phyloP scores from a whole-genome alignment of 495 filamentous ascomycete species.

The Friedmanniomyces endolithicus region DNA sequence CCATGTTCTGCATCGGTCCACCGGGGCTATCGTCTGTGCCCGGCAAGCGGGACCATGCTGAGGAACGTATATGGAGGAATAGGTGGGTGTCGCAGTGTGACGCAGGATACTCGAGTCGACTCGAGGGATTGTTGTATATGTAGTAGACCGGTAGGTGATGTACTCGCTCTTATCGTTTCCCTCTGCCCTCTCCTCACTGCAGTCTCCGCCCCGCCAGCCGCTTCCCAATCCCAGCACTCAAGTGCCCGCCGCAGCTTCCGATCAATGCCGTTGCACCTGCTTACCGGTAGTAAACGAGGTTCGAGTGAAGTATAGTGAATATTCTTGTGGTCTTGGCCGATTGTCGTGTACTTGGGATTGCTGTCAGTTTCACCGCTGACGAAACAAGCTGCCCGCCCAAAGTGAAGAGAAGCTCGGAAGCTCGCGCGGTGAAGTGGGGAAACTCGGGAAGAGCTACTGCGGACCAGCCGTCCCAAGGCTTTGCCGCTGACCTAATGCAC shows the following conservation, averaged over 20 bases:
- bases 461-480: not conserved
- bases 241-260: not conserved
- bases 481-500: not conserved
- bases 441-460: no score
- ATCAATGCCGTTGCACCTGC: not conserved
- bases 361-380: not conserved
- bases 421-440: not conserved
- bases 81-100: not conserved
- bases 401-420: not conserved
- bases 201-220: not conserved
- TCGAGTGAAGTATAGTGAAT: no score
- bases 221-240: not conserved
- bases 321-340: no score
- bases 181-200: not conserved
- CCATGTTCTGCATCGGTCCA: constrained; percentile 17
- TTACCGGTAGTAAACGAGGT: not conserved
- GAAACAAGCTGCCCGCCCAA: not conserved
- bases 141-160: no score
- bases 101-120: not conserved
- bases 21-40: constrained; percentile 10
- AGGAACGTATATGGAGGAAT: not conserved
- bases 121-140: not conserved
- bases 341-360: no score
- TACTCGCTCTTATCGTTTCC: not conserved
- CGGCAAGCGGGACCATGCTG: constrained; percentile 10